A percentile compares a stretch with the other conserved stretches of the same genome.
phyloP scores from a whole-genome alignment of 169 alveolate species.

The Cyclospora cayetanensis region DNA sequence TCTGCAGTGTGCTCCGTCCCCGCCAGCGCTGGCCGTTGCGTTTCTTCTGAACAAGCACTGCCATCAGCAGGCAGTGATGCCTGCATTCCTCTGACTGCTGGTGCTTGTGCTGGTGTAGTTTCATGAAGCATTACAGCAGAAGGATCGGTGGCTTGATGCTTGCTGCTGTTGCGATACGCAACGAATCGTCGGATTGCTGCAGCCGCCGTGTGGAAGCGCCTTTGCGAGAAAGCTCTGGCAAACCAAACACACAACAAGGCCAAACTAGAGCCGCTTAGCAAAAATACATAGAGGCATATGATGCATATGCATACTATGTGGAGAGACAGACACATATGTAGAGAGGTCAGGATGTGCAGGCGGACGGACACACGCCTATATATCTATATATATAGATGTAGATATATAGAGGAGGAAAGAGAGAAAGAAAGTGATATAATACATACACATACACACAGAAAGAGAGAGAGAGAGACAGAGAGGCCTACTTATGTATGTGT shows the following conservation, averaged over 20 bases:
- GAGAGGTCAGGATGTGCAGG: no score
- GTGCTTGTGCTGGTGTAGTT: not conserved
- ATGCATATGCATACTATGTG: no score
- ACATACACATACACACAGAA: not conserved
- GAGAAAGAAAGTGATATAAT: not conserved
- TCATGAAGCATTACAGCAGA: not conserved
- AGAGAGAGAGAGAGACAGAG: not conserved
- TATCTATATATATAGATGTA: no score
- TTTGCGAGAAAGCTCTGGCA: conserved; percentile 61
- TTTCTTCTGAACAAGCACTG: no score
- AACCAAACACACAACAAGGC: not conserved
- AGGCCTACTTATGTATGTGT: not conserved
- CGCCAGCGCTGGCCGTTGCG: no score
- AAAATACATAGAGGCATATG: not conserved
- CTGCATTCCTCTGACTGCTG: not conserved
- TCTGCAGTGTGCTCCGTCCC: not conserved
- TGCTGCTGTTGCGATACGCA: conserved; percentile 28
- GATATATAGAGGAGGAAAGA: not conserved
- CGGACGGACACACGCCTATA: no score
- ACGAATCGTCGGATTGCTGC: conserved; percentile 55
- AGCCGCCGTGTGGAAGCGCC: conserved; percentile 43
- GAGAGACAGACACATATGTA: no score
- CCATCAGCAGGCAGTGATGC: not conserved
- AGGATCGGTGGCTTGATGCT: no score
- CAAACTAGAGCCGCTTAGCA: no score